Evolutionary conservation across 2,329 filamentous ascomycete genomes (phyloP).

Genomic region (Aspergillus fructus): DNA sequence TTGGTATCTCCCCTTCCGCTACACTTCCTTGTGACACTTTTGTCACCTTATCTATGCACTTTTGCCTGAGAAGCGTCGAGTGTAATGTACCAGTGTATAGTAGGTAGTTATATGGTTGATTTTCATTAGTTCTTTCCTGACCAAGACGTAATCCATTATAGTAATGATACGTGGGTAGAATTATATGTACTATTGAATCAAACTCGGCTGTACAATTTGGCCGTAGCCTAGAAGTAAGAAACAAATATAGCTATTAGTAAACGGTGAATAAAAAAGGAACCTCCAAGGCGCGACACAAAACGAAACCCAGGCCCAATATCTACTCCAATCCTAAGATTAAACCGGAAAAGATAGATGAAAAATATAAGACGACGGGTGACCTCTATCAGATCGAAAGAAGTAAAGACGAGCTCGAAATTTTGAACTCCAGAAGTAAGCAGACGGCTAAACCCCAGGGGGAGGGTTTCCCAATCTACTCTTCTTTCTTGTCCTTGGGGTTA

Average conservation of each 20-base stretch:
- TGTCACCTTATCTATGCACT: constrained; percentile 7
- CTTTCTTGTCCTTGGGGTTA: constrained; percentile 19
- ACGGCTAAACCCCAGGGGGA: neutral
- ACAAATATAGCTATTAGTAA: neutral
- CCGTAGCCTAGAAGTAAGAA: neutral
- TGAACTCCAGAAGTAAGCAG: neutral
- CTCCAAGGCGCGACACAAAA: neutral
- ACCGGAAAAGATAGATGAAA: neutral
- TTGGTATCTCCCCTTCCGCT: constrained; percentile 8
- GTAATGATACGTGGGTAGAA: neutral
- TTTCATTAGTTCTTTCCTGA: neutral
- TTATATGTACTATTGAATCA: neutral
- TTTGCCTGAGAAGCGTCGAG: constrained; percentile 12
- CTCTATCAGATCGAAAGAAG: neutral
- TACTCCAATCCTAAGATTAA: neutral
- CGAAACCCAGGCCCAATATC: neutral
- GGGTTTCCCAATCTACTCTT: constrained; percentile 15
- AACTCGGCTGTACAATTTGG: neutral
- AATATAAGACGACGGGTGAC: neutral
- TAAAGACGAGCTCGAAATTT: neutral
- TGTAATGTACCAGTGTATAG: constrained; percentile 29
- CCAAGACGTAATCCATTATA: neutral
- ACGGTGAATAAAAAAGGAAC: too few species aligned
- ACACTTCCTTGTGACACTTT: constrained; percentile 8
- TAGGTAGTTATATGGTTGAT: constrained; percentile 20